These are phyloP conservation scores for Limonium bicolor DNA, from an alignment of 148 eudicot genomes.

Conservation along the genomic window DNA sequence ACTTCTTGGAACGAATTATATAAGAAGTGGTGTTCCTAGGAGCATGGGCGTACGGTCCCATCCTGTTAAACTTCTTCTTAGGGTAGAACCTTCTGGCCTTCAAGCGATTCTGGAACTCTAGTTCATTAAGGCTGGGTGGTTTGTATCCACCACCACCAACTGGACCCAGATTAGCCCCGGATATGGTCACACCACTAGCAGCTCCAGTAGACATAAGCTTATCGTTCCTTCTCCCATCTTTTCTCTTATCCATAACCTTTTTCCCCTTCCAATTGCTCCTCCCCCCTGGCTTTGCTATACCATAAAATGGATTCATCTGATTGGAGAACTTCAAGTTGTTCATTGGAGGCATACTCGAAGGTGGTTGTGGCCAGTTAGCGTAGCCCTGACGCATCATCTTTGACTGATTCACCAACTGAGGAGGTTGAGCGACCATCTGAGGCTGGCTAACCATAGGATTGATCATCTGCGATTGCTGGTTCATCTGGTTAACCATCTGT, in stretches of 20 bases:
- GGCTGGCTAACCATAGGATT: slow-evolving; percentile 16
- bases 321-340: slow-evolving; percentile 27
- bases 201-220: slow-evolving; percentile 11
- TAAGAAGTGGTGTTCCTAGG: slow-evolving; percentile 83
- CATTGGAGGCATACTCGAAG: slow-evolving; percentile 17
- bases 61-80: slow-evolving; percentile 57
- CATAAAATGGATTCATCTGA: slow-evolving; percentile 19
- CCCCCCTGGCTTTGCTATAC: slow-evolving; percentile 20
- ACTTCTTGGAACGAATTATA: slow-evolving; percentile 77
- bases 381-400: slow-evolving; percentile 34
- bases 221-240: slow-evolving; percentile 21
- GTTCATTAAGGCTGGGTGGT: slow-evolving; percentile 48
- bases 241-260: slow-evolving; percentile 37
- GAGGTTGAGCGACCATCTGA: slow-evolving; percentile 22
- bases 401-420: slow-evolving; percentile 14
- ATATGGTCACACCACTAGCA: slow-evolving; percentile 8
- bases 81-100: slow-evolving; percentile 51
- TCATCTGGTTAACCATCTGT: slow-evolving; percentile 15
- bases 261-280: slow-evolving; percentile 72
- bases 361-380: slow-evolving; percentile 44
- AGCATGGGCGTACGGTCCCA: slow-evolving; percentile 66
- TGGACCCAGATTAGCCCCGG: slow-evolving; percentile 8
- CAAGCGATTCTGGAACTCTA: slow-evolving; percentile 68
- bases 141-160: slow-evolving; percentile 32
- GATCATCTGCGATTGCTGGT: slow-evolving; percentile 12